A percentile compares a stretch with the other conserved stretches of the same genome.
Conservation (phyloP, 495 filamentous ascomycete genomes). For the Aspergillus heteromorphus region DNA sequence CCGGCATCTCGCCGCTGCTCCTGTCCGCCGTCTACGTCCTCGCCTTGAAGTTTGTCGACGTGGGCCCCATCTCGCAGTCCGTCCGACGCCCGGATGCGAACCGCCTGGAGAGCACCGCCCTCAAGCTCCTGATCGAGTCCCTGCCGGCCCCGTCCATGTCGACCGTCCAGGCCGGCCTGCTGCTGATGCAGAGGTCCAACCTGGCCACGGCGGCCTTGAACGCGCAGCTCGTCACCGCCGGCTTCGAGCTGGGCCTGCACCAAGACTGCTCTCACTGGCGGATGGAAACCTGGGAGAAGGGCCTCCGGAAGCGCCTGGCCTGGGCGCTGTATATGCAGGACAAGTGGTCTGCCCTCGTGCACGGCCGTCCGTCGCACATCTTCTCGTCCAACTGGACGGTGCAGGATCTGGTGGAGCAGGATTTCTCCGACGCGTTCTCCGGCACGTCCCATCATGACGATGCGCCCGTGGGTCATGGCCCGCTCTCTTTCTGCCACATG, state of each 20-base stretch:
- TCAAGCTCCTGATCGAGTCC: constrained; percentile 65
- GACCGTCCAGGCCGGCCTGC: constrained; percentile 83
- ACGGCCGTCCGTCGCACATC: constrained; percentile 53
- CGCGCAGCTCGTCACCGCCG: constrained; percentile 60
- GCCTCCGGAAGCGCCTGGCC: constrained; percentile 52
- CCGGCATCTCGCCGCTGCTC: constrained; percentile 74
- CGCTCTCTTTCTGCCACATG: constrained; percentile 54
- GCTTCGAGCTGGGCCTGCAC: constrained; percentile 52
- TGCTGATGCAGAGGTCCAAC: constrained; percentile 84
- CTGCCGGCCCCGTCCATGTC: constrained; percentile 85
- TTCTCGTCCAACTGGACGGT: constrained; percentile 53
- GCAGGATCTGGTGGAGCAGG: constrained; percentile 47
- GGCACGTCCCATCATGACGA: constrained; percentile 32
- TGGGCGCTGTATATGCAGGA: constrained; percentile 59
- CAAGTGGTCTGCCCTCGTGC: constrained; percentile 53
- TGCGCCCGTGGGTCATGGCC: constrained; percentile 36
- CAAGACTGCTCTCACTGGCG: constrained; percentile 53
- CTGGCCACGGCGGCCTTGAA: constrained; percentile 82
- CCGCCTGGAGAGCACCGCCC: constrained; percentile 71
- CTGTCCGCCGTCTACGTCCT: constrained; percentile 87
- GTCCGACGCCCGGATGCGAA: constrained; percentile 66
- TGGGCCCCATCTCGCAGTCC: constrained; percentile 59
- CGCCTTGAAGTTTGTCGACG: constrained; percentile 84
- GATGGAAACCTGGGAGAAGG: constrained; percentile 49
- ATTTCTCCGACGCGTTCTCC: constrained; percentile 40